Evolutionary conservation across 495 filamentous ascomycete genomes (phyloP).

Genomic region (Viridothelium virens): DNA sequence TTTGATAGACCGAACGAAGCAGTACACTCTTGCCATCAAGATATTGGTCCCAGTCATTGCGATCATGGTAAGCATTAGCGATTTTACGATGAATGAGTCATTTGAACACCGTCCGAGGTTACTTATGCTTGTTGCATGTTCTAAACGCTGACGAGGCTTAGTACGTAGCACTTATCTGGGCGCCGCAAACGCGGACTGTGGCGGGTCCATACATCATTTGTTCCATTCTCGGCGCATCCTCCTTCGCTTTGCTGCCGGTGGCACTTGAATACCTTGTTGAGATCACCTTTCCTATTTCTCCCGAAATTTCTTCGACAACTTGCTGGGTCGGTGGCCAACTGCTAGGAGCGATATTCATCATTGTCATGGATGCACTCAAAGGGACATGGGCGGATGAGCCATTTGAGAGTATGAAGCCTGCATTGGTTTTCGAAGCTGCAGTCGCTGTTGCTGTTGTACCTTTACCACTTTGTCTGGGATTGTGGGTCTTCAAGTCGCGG

Average conservation of each 20-base stretch:
- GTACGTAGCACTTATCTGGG: slow-evolving; percentile 76
- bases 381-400: slow-evolving; percentile 54
- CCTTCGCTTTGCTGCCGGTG: slow-evolving; percentile 75
- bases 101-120: no score
- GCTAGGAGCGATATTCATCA: slow-evolving; percentile 72
- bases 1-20: slow-evolving; percentile 75
- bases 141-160: neutral
- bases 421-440: slow-evolving; percentile 72
- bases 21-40: slow-evolving; percentile 67
- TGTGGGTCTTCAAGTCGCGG: slow-evolving; percentile 30
- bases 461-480: slow-evolving; percentile 57
- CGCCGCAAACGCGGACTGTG: slow-evolving; percentile 59
- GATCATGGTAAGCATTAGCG: slow-evolving; percentile 24
- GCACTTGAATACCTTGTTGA: slow-evolving; percentile 82
- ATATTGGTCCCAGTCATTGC: slow-evolving; percentile 69
- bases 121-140: no score
- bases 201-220: slow-evolving; percentile 63
- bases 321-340: slow-evolving; percentile 79
- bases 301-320: slow-evolving; percentile 74
- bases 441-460: slow-evolving; percentile 57
- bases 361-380: slow-evolving; percentile 65
- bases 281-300: slow-evolving; percentile 76
- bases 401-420: slow-evolving; percentile 59
- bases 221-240: slow-evolving; percentile 64
- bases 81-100: neutral